Evolutionary conservation across 805 yeast species (phyloP).

Genomic region (Saturnispora bothae): DNA sequence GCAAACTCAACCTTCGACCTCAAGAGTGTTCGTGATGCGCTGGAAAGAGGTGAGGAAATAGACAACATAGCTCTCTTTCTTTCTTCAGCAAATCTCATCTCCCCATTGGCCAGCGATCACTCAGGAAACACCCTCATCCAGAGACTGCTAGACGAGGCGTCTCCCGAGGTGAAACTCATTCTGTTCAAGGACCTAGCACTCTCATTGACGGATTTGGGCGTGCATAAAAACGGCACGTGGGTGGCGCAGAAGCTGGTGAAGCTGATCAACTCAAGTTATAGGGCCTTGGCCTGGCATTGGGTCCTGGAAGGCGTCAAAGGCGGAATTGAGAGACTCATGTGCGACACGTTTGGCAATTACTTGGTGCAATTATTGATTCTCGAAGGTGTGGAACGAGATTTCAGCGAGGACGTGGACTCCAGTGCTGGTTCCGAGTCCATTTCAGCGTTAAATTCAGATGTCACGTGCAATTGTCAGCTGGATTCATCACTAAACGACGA

Average conservation of each 20-base stretch:
- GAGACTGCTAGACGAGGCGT: constrained; percentile 66
- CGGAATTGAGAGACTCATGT: constrained; percentile 54
- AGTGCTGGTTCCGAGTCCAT: too few relatives aligned
- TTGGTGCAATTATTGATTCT: constrained; percentile 62
- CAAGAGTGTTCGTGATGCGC: too few relatives aligned
- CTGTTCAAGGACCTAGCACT: constrained; percentile 74
- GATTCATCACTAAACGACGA: too few relatives aligned
- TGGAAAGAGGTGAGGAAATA: too few relatives aligned
- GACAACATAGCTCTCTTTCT: too few relatives aligned
- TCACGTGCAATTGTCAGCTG: too few relatives aligned
- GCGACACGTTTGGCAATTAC: constrained; percentile 95
- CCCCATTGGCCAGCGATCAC: constrained; percentile 56
- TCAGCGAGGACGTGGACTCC: constrained; percentile 15
- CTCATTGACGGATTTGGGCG: constrained; percentile 80
- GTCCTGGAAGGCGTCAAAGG: neutral
- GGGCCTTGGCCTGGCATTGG: neutral
- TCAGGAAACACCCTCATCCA: constrained; percentile 94
- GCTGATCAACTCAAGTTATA: constrained; percentile 32
- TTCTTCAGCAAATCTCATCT: too few relatives aligned
- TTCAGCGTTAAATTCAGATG: too few relatives aligned
- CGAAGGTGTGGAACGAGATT: constrained; percentile 95
- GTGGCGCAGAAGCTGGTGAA: constrained; percentile 89
- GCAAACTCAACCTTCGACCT: too few relatives aligned
- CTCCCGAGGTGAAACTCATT: constrained; percentile 62
- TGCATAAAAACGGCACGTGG: constrained; percentile 98